Evolutionary conservation across 257 asterid genomes (phyloP), one percentile per base, ranked within the genome.

Genomic region (Agastache rugosa): DNA sequence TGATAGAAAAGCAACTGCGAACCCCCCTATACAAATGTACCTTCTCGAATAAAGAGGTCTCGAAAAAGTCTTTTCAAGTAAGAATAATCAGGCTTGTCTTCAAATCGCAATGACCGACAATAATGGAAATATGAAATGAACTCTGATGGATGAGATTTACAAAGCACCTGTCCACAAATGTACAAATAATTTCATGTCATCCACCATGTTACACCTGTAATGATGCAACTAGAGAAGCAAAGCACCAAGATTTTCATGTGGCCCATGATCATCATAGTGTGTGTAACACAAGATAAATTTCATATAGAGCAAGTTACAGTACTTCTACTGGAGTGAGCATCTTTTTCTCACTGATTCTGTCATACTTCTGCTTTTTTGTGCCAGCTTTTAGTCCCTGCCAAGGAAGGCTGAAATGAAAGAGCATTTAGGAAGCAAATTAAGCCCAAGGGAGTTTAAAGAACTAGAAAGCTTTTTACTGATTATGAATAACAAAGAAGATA

Each of bases 341-440:
- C 88, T 94, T 94, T 87, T 92, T 92, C 88, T 94, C 98, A 67
- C 98, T 92, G 82, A 94, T 94, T 81, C 83, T 88, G 84, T 94
- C 98, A 74, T 94, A 94, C 71, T 94, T 94, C 88, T 94, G 98
- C 85, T 94, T 94, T 81, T 94, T 94, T 23, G 97, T 90, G 73
- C 97, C 98, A 75, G 97, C 98, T 86, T 89, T 94, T 79, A 91
- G 75, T 50, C 97, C 98, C 69, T 90, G 97, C 98, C 98, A 93
- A 37, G 97, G 98, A 77, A 94, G 97, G 81, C 98, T 92, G 74
- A 50, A 47, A 75, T 37, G 59, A 9, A 48, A 62, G 76, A 67
- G 39, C 51, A 79, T 39, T 63, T 20, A 12, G 29, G 60, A 25
- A 51, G 61, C 47, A 45, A 63, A 63, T 62, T 44, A 41, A 27